A percentile compares a stretch with the other conserved stretches of the same genome.
Conservation (phyloP, 1,139 yeast genomes). For the Scheffersomyces stambukii region DNA sequence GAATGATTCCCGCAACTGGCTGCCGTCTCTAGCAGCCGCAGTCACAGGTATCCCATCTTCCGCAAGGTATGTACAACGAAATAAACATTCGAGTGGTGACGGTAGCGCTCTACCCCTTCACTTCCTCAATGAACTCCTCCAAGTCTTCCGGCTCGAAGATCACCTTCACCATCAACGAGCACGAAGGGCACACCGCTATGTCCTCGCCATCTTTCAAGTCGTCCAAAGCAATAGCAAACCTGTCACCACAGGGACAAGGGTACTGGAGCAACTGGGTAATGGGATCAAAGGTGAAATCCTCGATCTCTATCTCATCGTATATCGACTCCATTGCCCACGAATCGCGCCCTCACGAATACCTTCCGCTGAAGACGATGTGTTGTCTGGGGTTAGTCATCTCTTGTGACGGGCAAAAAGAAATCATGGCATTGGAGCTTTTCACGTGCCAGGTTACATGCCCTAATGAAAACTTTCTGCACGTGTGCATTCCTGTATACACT, state of each 20-base stretch:
- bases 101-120: constrained; percentile 4
- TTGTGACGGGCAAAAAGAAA: no score
- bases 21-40: no score
- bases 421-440: no score
- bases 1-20: no score
- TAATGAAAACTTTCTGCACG: no score
- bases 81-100: no score
- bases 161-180: constrained; percentile 90
- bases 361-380: no score
- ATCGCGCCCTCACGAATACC: no score
- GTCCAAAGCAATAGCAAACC: constrained; percentile 79
- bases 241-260: constrained; percentile 98
- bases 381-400: no score
- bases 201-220: constrained; percentile 90
- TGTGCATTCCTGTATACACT: no score
- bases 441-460: no score
- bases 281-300: constrained; percentile 90
- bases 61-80: not conserved
- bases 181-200: constrained; percentile 94
- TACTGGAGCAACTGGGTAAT: constrained; percentile 76
- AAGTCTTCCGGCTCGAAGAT: constrained; percentile 65
- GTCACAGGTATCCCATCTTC: no score
- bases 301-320: constrained; percentile 94
- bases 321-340: constrained; percentile 51
- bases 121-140: constrained; percentile 28